Evolutionary conservation across 225 moss, liverwort and hornwort species (phyloP), one percentile per base, ranked within the genome.

Genomic region (Pseudoscleropodium purum): DNA sequence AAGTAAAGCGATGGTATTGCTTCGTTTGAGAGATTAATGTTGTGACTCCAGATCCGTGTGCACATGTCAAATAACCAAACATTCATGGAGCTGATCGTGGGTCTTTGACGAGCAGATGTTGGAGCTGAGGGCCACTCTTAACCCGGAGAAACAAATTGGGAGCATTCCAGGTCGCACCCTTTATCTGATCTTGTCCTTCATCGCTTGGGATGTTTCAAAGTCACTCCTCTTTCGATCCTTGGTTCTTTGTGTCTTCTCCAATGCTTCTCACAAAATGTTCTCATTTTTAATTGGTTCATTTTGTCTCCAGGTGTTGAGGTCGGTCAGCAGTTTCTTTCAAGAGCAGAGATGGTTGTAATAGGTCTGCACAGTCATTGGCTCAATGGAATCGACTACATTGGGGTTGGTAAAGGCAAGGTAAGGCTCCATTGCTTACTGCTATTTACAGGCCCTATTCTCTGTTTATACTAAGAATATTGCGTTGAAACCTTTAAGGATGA

Each of bases 361-460:
- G 95, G 95, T 62, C 89, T 95, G 43, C 94, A 95, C 78, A 88
- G 85, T n/a, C 92, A 93, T 84, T 94, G 93, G 92, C 90, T 95
- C 49, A 93, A 95, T 52, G 95, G 95, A 75, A 95, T 95, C 62
- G 94, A 95, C 87, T 95, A 94, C 88, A 95, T 95, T 72, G 93
- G 93, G 69, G 29, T 82, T 75, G 75, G 62, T 54, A 94, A 91
- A 93, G 91, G 91, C 88, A 92, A 69, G 84, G 94, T 90, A 90
- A 91, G 86, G 31, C 54, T 64, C 30, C 52, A 37, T 43, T 37
- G 37, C 81, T 74, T 49, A 51, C 79, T 79, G 59, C 66, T 61
- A 60, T 37, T 13, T 37, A 21, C 41, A 67, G 69, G 47, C 14
- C 47, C 66, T 81, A 9, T 63, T 29, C 27, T 87, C 24, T 59